These are phyloP conservation scores for Paramecium caudatum DNA, from an alignment of 73 alveolate species.

Conservation along the genomic window DNA sequence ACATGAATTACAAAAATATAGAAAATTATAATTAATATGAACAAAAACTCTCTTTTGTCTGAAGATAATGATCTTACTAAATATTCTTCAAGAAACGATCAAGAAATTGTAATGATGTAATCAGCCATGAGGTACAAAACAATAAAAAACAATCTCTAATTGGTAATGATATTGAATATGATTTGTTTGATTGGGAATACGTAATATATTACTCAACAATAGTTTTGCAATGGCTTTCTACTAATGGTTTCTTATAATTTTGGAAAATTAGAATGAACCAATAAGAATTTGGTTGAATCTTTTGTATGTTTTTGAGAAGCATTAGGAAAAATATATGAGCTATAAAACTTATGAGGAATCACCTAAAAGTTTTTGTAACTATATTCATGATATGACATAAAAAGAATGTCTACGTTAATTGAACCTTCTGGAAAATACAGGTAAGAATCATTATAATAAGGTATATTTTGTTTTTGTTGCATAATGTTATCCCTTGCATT, in stretches of 20 bases:
- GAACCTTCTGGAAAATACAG: neutral
- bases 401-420: neutral
- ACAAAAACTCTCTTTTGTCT: neutral
- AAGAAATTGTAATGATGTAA: no score
- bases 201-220: neutral
- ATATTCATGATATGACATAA: neutral
- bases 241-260: neutral
- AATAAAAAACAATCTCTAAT: neutral
- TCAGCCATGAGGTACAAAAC: neutral
- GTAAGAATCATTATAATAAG: neutral
- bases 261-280: neutral
- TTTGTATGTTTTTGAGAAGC: neutral
- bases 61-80: neutral
- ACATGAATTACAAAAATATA: neutral
- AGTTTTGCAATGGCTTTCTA: conserved; percentile 16
- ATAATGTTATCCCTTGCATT: neutral
- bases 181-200: conserved; percentile 30
- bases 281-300: neutral
- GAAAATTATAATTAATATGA: neutral
- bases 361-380: neutral
- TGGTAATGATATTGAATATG: conserved; percentile 40
- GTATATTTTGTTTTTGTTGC: conserved; percentile 46
- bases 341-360: neutral
- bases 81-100: no score
- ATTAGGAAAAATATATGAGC: neutral